phyloP scores from a whole-genome alignment of 768 basidiomycete genomes.

The Lentinula lateritia region DNA sequence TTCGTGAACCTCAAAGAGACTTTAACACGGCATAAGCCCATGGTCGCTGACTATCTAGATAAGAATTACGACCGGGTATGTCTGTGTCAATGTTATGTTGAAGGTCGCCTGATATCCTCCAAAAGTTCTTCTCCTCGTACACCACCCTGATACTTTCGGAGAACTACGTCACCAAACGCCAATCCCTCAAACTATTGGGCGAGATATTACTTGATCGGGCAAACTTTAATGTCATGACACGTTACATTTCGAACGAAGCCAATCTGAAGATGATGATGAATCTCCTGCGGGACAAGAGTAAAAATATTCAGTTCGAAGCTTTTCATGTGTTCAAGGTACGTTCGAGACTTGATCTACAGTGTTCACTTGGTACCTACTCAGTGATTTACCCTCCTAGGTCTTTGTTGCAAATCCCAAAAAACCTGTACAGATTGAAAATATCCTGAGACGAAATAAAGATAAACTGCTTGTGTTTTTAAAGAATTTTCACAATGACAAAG shows the following conservation, averaged over 20 bases:
- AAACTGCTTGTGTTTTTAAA: constrained; percentile 87
- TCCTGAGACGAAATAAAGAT: constrained; percentile 90
- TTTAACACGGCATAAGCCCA: constrained; percentile 92
- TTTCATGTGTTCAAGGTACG: constrained; percentile 99
- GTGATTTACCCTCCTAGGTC: constrained; percentile 44
- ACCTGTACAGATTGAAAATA: constrained; percentile 88
- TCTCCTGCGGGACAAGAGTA: constrained; percentile 93
- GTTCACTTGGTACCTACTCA: not conserved
- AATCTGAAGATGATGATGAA: constrained; percentile 99
- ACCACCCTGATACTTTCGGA: constrained; percentile 86
- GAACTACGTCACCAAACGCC: constrained; percentile 99
- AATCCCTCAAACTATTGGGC: constrained; percentile 95
- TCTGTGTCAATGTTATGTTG: not conserved
- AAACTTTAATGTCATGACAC: constrained; percentile 98
- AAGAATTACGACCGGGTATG: constrained; percentile 90
- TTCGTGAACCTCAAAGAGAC: constrained; percentile 98
- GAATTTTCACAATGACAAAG: constrained; percentile 97
- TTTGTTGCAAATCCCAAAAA: constrained; percentile 99
- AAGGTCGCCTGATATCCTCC: not conserved
- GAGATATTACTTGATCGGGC: constrained; percentile 97
- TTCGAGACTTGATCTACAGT: not conserved
- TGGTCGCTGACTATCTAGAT: constrained; percentile 96
- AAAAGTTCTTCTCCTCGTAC: constrained; percentile 93
- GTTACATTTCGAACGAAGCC: constrained; percentile 90
- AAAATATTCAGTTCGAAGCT: constrained; percentile 99